Conservation (phyloP, 768 basidiomycete genomes). For the Lyophyllum shimeji region DNA sequence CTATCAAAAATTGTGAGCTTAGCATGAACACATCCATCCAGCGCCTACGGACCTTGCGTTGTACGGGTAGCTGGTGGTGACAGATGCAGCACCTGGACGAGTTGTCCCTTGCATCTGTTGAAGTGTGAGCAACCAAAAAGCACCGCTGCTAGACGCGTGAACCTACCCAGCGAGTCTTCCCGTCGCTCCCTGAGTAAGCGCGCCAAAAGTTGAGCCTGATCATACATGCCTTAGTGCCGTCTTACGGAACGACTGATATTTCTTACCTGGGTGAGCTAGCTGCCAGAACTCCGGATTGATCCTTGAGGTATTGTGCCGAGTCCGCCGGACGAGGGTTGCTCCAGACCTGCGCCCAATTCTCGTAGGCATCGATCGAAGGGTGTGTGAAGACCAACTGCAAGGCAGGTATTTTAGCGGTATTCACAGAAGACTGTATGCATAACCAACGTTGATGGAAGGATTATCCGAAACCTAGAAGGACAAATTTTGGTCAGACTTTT, state of each 20-base stretch:
- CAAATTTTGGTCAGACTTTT: not conserved
- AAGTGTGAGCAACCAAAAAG: not conserved
- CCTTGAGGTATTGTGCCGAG: constrained; percentile 49
- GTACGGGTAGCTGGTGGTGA: constrained; percentile 48
- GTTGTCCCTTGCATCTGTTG: constrained; percentile 60
- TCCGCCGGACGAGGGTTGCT: constrained; percentile 53
- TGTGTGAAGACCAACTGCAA: constrained; percentile 60
- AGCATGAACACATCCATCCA: not conserved
- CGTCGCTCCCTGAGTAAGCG: constrained; percentile 45
- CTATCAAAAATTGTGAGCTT: constrained; percentile 17
- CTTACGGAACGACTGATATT: not conserved
- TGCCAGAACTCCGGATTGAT: constrained; percentile 56
- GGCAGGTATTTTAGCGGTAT: not conserved
- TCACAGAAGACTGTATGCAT: not conserved
- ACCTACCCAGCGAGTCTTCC: constrained; percentile 48
- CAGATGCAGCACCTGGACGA: constrained; percentile 56
- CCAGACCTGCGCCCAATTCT: constrained; percentile 67
- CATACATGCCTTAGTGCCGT: not conserved
- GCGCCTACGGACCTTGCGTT: constrained; percentile 36
- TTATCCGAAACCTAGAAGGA: constrained; percentile 50
- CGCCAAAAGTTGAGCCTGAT: constrained; percentile 63
- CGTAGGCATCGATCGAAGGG: constrained; percentile 59
- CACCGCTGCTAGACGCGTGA: not conserved
- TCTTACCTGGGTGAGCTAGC: constrained; percentile 52
- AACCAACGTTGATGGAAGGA: constrained; percentile 55